Base-by-base conservation (phyloP, 805 yeast genomes). In the Cyberlindnera suaveolens region DNA sequence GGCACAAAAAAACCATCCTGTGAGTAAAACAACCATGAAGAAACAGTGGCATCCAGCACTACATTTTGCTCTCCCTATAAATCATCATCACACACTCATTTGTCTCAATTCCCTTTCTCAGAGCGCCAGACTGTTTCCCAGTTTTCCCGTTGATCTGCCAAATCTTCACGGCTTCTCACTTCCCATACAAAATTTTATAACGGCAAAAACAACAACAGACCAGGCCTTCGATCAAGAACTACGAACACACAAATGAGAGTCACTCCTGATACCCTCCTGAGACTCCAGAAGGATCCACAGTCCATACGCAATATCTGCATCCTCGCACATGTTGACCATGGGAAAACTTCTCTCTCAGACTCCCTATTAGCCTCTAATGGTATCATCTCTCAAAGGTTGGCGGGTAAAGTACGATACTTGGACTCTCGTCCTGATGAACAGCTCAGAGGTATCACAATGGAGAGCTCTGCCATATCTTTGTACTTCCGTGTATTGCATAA, bases 271-370 rank as follows among this genome's bases (percentile, higher is more conserved):
- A 80, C 81, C 27, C 74, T 88, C 30, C 71, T 75, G 29, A 63
- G 76, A 49, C 67, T 89, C 16, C 97, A 91, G 62, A 71, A 71
- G 51, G 76, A 83, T 49, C 80, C 95, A 0, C 65, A 74, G 14
- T 69, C 78, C 47, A 80, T 91, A 27, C 73, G 99, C 47, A 93
- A 93, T 63, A 87, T 93, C 36, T 93, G 99, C 65, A 88, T 93
- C 48, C 71, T 93, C 39, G 99, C 99, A 0, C 99, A 93, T 64
- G 99, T 93, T 19, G 99, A 93, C 62, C 99, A 93, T 60, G 99
- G 99, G 23, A 93, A 93, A 66, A 93, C 99, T 0, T 87, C 98
- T 2, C 69, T 93, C 29, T 85, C 96, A 36, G 99, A 93, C 63
- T 85, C 96, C 9, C 67, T 93, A 38, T 67, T 93, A 33, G 98